Percentiles rank a stretch among this genome's conserved stretches.
These are phyloP conservation scores for Penicillium bialowiezense DNA, from an alignment of 495 filamentous ascomycete genomes.

Conservation along the genomic window DNA sequence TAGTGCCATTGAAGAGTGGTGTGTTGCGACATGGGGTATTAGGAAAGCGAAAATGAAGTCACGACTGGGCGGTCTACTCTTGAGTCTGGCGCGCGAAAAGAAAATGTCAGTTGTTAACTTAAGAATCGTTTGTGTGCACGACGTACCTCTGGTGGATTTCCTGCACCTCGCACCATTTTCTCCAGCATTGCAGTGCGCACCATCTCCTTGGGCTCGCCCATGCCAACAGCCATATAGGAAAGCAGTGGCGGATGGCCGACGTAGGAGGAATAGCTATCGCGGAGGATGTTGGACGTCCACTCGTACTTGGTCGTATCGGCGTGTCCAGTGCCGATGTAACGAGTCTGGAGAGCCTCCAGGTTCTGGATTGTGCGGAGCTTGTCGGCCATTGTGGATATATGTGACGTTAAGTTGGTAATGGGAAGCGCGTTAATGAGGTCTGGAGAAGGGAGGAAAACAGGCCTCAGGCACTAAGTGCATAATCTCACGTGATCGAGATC, in stretches of 20 bases:
- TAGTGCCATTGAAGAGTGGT: no score
- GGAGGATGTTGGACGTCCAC: constrained; percentile 88
- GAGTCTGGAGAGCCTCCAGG: constrained; percentile 90
- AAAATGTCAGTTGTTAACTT: constrained; percentile 9
- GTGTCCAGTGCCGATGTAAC: constrained; percentile 95
- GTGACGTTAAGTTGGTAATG: not conserved
- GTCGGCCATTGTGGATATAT: constrained; percentile 65
- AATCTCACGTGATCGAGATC: constrained; percentile 1
- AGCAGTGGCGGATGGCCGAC: constrained; percentile 87
- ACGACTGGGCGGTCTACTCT: constrained; percentile 10
- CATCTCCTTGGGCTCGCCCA: constrained; percentile 81
- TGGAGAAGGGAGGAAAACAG: not conserved
- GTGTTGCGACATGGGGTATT: not conserved
- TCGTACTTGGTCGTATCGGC: constrained; percentile 96
- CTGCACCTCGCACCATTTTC: constrained; percentile 90
- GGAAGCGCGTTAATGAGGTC: not conserved
- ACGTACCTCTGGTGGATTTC: constrained; percentile 70
- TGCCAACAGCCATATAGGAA: constrained; percentile 83
- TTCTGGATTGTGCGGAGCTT: constrained; percentile 97
- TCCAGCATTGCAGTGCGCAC: constrained; percentile 76
- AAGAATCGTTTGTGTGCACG: not conserved
- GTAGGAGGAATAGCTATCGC: constrained; percentile 78
- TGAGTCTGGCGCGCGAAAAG: constrained; percentile 18
- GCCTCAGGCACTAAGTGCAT: no score
- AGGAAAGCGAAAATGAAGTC: not conserved